Evolutionary conservation across 495 filamentous ascomycete species (phyloP).

Genomic region (Amniculicola lignicola): DNA sequence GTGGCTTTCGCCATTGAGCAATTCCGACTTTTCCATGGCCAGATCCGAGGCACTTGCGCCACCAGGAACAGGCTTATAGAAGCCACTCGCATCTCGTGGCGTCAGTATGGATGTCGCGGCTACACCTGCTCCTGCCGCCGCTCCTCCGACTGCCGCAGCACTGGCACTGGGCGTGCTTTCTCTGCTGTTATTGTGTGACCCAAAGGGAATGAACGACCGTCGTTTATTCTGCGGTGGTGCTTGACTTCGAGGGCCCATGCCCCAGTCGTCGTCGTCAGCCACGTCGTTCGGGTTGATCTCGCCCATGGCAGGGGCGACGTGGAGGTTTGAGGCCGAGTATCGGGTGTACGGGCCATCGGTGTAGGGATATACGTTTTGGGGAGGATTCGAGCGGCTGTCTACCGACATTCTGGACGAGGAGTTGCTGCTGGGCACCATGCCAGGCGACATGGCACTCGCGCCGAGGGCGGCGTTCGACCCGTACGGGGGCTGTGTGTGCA

Average conservation of each 20-base stretch:
- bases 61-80: conserved; percentile 57
- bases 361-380: conserved; percentile 41
- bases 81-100: conserved; percentile 44
- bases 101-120: conserved; percentile 36
- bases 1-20: conserved; percentile 55
- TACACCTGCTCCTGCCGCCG: conserved; percentile 49
- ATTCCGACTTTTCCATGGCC: conserved; percentile 54
- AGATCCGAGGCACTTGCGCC: conserved; percentile 37
- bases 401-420: conserved; percentile 36
- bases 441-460: conserved; percentile 24
- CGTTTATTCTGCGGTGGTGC: conserved; percentile 44
- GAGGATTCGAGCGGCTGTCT: conserved; percentile 32
- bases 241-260: conserved; percentile 48
- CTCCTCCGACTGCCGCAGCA: conserved; percentile 51
- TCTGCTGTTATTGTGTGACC: conserved; percentile 34
- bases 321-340: conserved; percentile 56
- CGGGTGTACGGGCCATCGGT: conserved; percentile 57
- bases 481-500: conserved; percentile 24
- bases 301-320: conserved; percentile 45
- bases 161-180: conserved; percentile 15
- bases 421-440: conserved; percentile 11
- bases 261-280: conserved; percentile 75
- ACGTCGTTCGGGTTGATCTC: conserved; percentile 75
- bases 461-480: conserved; percentile 21
- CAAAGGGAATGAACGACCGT: conserved; percentile 55